Percentiles rank a stretch among this genome's conserved stretches.
These are phyloP conservation scores for Knoxia roxburghii DNA, from an alignment of 257 asterid species.

Conservation along the genomic window DNA sequence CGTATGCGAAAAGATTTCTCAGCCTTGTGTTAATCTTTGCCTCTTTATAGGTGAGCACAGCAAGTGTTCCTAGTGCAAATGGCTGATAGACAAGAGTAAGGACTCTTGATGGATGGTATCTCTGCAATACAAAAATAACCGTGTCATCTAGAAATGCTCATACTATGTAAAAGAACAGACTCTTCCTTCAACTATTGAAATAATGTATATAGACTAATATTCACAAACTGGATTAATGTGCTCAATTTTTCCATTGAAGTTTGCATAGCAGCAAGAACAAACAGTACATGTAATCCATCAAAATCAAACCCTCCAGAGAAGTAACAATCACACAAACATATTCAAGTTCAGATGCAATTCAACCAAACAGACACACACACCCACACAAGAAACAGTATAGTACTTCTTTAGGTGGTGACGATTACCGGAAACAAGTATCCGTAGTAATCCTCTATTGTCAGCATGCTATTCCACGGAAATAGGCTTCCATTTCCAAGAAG, in stretches of 20 bases:
- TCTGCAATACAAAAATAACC: slow-evolving; percentile 14
- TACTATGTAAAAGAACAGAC: neutral
- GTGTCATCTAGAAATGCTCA: neutral
- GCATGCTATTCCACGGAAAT: slow-evolving; percentile 41
- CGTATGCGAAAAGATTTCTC: slow-evolving; percentile 37
- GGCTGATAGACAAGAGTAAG: slow-evolving; percentile 54
- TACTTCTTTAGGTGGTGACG: neutral
- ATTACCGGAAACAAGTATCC: slow-evolving; percentile 32
- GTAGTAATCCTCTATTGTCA: slow-evolving; percentile 41
- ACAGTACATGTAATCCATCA: neutral
- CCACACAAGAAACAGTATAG: too few species aligned
- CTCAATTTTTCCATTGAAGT: neutral
- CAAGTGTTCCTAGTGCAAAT: slow-evolving; percentile 43
- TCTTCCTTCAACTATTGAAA: neutral
- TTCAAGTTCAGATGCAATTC: neutral
- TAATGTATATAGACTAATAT: neutral
- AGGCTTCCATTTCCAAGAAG: slow-evolving; percentile 43
- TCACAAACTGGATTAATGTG: neutral
- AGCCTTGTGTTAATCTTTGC: slow-evolving; percentile 39
- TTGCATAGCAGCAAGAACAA: neutral
- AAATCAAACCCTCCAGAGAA: neutral
- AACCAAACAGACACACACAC: neutral
- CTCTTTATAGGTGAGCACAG: slow-evolving; percentile 34
- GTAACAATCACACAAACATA: neutral
- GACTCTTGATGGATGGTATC: slow-evolving; percentile 42